Evolutionary conservation across 768 basidiomycete species (phyloP).

Genomic region (Panus rudis): DNA sequence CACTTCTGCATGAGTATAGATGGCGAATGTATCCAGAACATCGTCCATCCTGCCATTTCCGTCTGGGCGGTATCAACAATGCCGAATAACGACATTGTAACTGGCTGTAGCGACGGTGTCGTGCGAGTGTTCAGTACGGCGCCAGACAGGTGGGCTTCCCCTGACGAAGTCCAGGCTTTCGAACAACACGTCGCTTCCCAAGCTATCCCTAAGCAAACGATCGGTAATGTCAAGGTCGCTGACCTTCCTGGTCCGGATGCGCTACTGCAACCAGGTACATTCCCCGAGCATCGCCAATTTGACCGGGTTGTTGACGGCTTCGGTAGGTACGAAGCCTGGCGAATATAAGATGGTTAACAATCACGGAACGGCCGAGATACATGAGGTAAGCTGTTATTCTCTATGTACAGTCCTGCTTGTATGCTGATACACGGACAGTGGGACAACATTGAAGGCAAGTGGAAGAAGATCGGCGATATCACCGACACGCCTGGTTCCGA

Average conservation of each 20-base stretch:
- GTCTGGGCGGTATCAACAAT: conserved; percentile 89
- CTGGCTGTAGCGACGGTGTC: conserved; percentile 82
- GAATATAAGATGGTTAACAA: conserved; percentile 90
- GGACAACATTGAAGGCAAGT: conserved; percentile 59
- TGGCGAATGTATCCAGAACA: conserved; percentile 81
- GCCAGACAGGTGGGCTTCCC: conserved; percentile 67
- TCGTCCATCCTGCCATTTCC: conserved; percentile 93
- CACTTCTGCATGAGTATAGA: too few relatives aligned
- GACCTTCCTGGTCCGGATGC: conserved; percentile 87
- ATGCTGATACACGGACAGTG: conserved; percentile 46
- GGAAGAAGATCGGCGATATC: conserved; percentile 95
- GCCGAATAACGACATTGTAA: conserved; percentile 89
- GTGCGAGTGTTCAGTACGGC: conserved; percentile 80
- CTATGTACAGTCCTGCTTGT: background rate
- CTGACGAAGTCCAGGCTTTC: conserved; percentile 56
- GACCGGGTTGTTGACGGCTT: background rate
- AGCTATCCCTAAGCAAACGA: conserved; percentile 75
- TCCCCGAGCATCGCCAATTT: background rate
- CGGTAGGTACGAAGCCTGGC: conserved; percentile 77
- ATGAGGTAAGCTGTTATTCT: conserved; percentile 53
- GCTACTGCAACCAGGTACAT: conserved; percentile 60
- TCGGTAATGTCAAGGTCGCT: conserved; percentile 89
- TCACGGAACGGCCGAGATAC: conserved; percentile 76
- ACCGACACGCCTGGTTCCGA: conserved; percentile 89
- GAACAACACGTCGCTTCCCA: conserved; percentile 74